Percentiles rank a stretch among this genome's conserved stretches.
phyloP scores from a whole-genome alignment of 2,329 filamentous ascomycete genomes.

The Fusarium sp. region DNA sequence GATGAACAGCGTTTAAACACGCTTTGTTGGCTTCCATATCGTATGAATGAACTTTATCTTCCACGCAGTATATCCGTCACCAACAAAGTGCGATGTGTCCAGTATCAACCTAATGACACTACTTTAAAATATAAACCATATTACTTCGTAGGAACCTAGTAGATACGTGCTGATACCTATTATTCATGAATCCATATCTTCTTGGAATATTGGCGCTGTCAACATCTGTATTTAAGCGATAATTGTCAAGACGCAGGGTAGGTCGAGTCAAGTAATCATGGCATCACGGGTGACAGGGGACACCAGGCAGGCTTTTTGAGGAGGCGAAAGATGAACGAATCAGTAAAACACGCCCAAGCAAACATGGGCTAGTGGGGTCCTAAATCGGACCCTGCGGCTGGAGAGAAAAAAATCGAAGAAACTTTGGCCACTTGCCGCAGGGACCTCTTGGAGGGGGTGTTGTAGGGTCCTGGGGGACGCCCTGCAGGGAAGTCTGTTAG shows the following conservation, averaged over 20 bases:
- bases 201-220: too few species aligned
- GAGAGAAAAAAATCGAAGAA: conserved; percentile 45
- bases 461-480: conserved; percentile 20
- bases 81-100: too few species aligned
- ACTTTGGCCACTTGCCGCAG: conserved; percentile 37
- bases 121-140: too few species aligned
- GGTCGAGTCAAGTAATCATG: conserved; percentile 13
- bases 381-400: conserved; percentile 47
- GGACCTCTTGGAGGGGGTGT: conserved; percentile 13
- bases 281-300: conserved; percentile 8
- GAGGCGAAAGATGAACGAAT: conserved; percentile 36
- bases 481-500: conserved; percentile 39
- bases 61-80: too few species aligned
- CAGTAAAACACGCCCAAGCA: conserved; percentile 21
- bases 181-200: too few species aligned
- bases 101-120: too few species aligned
- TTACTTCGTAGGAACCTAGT: too few species aligned
- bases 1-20: too few species aligned
- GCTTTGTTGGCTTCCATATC: too few species aligned
- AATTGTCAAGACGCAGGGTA: neutral
- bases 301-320: conserved; percentile 4
- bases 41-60: too few species aligned
- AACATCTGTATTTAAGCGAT: neutral
- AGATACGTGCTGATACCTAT: too few species aligned
- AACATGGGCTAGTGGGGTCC: conserved; percentile 25